A percentile compares a stretch with the other conserved stretches of the same genome.
These are phyloP conservation scores for Tuber aestivum DNA, from an alignment of 495 filamentous ascomycete genomes.

Conservation along the genomic window DNA sequence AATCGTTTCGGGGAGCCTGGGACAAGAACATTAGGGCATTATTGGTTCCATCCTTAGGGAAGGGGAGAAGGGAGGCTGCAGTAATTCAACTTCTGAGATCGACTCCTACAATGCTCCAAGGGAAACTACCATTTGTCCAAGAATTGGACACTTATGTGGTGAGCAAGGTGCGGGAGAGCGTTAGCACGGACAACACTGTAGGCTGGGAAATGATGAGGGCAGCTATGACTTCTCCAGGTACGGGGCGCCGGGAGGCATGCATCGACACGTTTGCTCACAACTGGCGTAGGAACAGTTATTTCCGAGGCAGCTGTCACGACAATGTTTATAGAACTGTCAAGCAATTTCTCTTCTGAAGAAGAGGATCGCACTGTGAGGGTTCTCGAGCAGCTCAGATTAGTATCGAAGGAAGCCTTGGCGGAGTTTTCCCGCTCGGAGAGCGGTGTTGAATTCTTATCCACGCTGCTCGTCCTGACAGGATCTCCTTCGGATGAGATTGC, in stretches of 20 bases:
- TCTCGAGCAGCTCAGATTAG: constrained; percentile 46
- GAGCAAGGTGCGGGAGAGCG: constrained; percentile 27
- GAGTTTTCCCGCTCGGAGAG: constrained; percentile 47
- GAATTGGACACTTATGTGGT: constrained; percentile 36
- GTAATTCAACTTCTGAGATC: constrained; percentile 22
- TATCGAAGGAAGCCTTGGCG: constrained; percentile 45
- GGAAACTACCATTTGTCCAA: constrained; percentile 15
- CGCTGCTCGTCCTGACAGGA: constrained; percentile 55
- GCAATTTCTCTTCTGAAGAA: constrained; percentile 47
- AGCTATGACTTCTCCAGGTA: constrained; percentile 46
- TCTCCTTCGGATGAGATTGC: constrained; percentile 53
- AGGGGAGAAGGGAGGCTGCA: constrained; percentile 24
- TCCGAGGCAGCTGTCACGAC: constrained; percentile 30
- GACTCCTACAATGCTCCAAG: constrained; percentile 16
- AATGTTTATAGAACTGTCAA: constrained; percentile 46
- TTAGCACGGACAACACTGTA: constrained; percentile 22
- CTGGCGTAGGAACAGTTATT: constrained; percentile 1
- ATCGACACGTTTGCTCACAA: neutral
- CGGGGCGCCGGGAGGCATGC: neutral
- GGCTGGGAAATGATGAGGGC: constrained; percentile 46
- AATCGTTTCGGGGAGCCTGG: constrained; percentile 24
- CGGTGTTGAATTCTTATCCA: constrained; percentile 53
- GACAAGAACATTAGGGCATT: constrained; percentile 19
- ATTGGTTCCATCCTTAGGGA: constrained; percentile 22
- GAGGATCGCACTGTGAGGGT: constrained; percentile 43